Evolutionary conservation across 2,329 filamentous ascomycete species (phyloP).

Genomic region (Ophiostoma angusticollis): DNA sequence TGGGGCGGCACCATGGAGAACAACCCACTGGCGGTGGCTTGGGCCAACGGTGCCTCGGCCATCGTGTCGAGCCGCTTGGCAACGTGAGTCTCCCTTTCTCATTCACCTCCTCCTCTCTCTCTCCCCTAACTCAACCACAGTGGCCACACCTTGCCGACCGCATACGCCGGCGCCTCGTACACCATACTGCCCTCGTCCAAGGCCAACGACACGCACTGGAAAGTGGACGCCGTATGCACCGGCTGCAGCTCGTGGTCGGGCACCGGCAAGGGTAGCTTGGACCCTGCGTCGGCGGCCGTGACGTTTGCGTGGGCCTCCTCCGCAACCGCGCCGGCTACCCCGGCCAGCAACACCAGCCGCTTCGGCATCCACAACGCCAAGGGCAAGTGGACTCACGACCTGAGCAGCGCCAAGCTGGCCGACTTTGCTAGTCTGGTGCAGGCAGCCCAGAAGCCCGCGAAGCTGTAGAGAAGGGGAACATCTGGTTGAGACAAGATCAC

Average conservation of each 20-base stretch:
- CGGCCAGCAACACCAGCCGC: slow-evolving; percentile 17
- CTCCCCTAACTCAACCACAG: too few species aligned
- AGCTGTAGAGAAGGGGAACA: neutral
- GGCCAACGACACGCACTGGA: slow-evolving; percentile 29
- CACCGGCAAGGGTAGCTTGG: slow-evolving; percentile 14
- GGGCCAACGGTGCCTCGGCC: slow-evolving; percentile 24
- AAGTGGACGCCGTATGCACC: slow-evolving; percentile 24
- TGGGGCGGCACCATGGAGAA: slow-evolving; percentile 31
- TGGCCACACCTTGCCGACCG: slow-evolving; percentile 21
- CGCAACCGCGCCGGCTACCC: slow-evolving; percentile 13
- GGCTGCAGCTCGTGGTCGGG: slow-evolving; percentile 25
- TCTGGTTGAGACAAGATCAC: too few species aligned
- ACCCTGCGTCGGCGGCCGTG: slow-evolving; percentile 17
- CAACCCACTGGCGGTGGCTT: slow-evolving; percentile 27
- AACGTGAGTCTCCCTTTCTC: slow-evolving; percentile 17
- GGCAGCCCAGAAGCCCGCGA: slow-evolving; percentile 5
- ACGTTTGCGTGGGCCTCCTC: slow-evolving; percentile 18
- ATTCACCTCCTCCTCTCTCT: neutral
- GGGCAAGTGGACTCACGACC: slow-evolving; percentile 17
- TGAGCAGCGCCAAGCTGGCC: slow-evolving; percentile 17
- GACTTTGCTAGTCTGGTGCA: slow-evolving; percentile 17
- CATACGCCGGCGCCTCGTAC: slow-evolving; percentile 23
- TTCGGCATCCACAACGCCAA: slow-evolving; percentile 19
- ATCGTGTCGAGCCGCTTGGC: slow-evolving; percentile 27
- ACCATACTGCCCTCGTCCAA: slow-evolving; percentile 22